Evolutionary conservation across 805 yeast genomes (phyloP), one percentile per base, ranked within the genome.

Genomic region (Lachancea sp.): DNA sequence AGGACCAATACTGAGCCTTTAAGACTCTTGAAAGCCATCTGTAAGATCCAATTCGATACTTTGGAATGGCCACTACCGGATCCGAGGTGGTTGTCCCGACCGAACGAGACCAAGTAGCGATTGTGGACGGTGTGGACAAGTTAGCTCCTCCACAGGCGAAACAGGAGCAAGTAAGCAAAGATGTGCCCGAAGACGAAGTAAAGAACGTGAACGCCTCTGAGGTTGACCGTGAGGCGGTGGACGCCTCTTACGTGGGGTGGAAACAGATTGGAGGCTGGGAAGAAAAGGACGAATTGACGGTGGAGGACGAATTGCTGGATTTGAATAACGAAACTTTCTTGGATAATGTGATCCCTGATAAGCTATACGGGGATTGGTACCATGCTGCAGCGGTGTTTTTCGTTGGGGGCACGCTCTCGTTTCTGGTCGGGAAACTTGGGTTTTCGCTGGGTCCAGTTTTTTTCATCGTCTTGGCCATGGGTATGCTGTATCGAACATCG

Each of bases 291-390:
- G 67, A 69, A 1, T 68, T 86, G 53, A 79, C 78, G 8, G 63
- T 65, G 11, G 85, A 82, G 31, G 95, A 87, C 60, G 85, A 82
- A 55, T 69, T 81, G 45, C 73, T 77, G 50, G 96, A 89, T 62
- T 69, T 89, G 54, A 73, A 82, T 19, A 75, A 77, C 19, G 80
- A 88, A 17, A 86, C 97, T 0, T 57, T 85, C 30, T 69, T 90
- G 47, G 96, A 89, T 57, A 73, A 77, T 47, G 77, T 82, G 56
- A 67, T 93, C 44, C 95, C 95, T 7, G 83, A 86, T 25, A 71
- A 67, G 31, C 75, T 79, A 13, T 86, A 85, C 56, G 99, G 99
- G 43, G 98, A 93, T 60, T 93, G 99, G 99, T 93, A 83, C 60
- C 98, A 93, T 63, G 82, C 83, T 42, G 81, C 82, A n/a, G 96